These are phyloP conservation scores for Nyssa sinensis DNA, from an alignment of 148 eudicot genomes.

Conservation along the genomic window DNA sequence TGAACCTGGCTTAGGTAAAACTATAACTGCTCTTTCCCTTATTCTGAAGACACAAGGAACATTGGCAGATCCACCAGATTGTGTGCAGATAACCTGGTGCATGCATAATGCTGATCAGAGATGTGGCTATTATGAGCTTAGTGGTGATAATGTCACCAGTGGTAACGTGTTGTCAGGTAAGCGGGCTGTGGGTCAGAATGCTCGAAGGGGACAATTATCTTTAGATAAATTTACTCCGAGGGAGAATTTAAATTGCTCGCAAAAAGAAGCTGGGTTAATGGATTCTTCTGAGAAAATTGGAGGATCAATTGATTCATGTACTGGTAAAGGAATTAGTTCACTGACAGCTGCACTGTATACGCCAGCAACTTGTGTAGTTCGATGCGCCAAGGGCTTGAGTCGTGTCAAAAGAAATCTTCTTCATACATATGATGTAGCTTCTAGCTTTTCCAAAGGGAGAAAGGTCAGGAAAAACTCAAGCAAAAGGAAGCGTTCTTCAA, in stretches of 20 bases:
- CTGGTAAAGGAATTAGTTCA: slow-evolving; percentile 29
- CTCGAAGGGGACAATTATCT: slow-evolving; percentile 56
- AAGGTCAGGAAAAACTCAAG: slow-evolving; percentile 22
- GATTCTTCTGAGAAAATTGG: slow-evolving; percentile 21
- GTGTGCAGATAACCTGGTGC: slow-evolving; percentile 62
- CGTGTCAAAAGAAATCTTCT: slow-evolving; percentile 62
- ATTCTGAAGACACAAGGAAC: slow-evolving; percentile 93
- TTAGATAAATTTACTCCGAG: slow-evolving; percentile 45
- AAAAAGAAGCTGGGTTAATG: slow-evolving; percentile 20
- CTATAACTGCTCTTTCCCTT: slow-evolving; percentile 89
- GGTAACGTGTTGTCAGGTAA: slow-evolving; percentile 33
- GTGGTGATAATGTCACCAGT: slow-evolving; percentile 32
- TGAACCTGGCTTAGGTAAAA: slow-evolving; percentile 99
- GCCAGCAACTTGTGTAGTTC: slow-evolving; percentile 26
- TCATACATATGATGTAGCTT: slow-evolving; percentile 37
- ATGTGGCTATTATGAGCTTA: slow-evolving; percentile 88
- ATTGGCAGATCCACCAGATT: slow-evolving; percentile 71
- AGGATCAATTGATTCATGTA: slow-evolving; percentile 29
- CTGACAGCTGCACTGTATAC: slow-evolving; percentile 24
- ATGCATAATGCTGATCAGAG: slow-evolving; percentile 57
- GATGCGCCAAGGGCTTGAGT: slow-evolving; percentile 41
- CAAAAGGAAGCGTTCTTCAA: slow-evolving; percentile 45
- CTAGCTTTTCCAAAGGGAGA: slow-evolving; percentile 22
- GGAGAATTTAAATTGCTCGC: slow-evolving; percentile 24
- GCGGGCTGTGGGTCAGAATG: slow-evolving; percentile 36